A percentile compares a stretch with the other conserved stretches of the same genome.
phyloP scores from a whole-genome alignment of 2,329 filamentous ascomycete genomes.

The Monosporascus cannonballus region DNA sequence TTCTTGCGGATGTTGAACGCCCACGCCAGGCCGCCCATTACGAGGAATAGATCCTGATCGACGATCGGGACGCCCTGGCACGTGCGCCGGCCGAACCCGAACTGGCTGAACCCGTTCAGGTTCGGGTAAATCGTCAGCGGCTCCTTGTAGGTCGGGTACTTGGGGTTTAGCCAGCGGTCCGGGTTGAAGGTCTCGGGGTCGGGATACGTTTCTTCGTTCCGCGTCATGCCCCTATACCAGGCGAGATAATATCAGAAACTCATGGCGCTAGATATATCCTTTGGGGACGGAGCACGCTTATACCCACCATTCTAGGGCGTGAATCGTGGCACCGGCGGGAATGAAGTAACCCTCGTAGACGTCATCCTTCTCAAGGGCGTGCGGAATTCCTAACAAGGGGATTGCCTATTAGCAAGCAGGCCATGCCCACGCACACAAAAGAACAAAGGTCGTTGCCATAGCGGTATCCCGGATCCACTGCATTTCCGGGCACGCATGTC shows the following conservation, averaged over 20 bases:
- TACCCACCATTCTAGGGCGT: slow-evolving; percentile 45
- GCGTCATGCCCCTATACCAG: slow-evolving; percentile 37
- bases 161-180: slow-evolving; percentile 30
- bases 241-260: slow-evolving; percentile 25
- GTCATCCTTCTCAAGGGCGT: slow-evolving; percentile 44
- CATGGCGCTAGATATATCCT: slow-evolving; percentile 1
- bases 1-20: slow-evolving; percentile 27
- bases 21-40: slow-evolving; percentile 33
- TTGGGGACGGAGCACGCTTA: background rate
- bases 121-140: slow-evolving; percentile 32
- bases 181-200: slow-evolving; percentile 34
- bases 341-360: slow-evolving; percentile 48
- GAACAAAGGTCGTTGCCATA: background rate
- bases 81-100: slow-evolving; percentile 49
- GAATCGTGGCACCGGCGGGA: slow-evolving; percentile 43
- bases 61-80: slow-evolving; percentile 37
- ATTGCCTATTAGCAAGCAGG: background rate
- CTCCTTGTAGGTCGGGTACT: slow-evolving; percentile 33
- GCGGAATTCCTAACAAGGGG: slow-evolving; percentile 36
- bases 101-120: slow-evolving; percentile 35
- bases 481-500: too few species aligned
- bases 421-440: background rate
- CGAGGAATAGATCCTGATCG: slow-evolving; percentile 34
- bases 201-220: slow-evolving; percentile 33
- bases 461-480: too few species aligned